A percentile compares a stretch with the other conserved stretches of the same genome.
Evolutionary conservation across 2,329 filamentous ascomycete species (phyloP).

Genomic region (Aspergillus melleus): DNA sequence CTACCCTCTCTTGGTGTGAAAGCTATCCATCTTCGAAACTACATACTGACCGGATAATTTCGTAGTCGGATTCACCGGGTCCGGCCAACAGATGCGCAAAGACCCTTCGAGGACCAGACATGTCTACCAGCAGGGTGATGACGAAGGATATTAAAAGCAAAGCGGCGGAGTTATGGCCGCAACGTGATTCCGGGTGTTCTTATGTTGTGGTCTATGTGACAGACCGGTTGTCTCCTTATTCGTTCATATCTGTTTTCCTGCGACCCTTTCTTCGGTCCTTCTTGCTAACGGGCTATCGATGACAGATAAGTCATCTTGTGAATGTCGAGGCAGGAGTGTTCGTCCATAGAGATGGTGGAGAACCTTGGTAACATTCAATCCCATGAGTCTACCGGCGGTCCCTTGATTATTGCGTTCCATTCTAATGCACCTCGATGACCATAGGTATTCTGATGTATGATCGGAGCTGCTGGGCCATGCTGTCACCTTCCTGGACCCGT

Average conservation of each 20-base stretch:
- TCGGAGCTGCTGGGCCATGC: neutral
- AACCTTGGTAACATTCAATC: conserved; percentile 10
- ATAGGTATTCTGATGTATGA: conserved; percentile 8
- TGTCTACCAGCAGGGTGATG: conserved; percentile 76
- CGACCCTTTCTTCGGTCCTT: conserved; percentile 14
- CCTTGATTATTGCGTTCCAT: conserved; percentile 5
- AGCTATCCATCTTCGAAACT: neutral
- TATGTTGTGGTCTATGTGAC: conserved; percentile 10
- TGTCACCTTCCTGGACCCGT: neutral
- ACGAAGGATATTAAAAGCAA: conserved; percentile 54
- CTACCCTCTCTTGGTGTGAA: neutral
- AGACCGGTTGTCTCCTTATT: conserved; percentile 11
- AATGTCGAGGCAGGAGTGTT: conserved; percentile 19
- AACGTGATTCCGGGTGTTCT: conserved; percentile 5
- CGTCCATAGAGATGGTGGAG: conserved; percentile 19
- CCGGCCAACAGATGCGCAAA: conserved; percentile 93
- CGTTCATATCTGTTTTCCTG: conserved; percentile 15
- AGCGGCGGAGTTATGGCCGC: neutral
- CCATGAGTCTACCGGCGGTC: conserved; percentile 14
- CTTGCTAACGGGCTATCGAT: conserved; percentile 30
- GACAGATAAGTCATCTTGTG: conserved; percentile 25
- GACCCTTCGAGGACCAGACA: conserved; percentile 80
- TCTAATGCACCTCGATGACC: conserved; percentile 10
- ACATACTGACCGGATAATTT: conserved; percentile 23
- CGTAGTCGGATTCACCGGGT: conserved; percentile 91